phyloP scores from a whole-genome alignment of 2,329 filamentous ascomycete genomes.

The Talaromyces sp. region DNA sequence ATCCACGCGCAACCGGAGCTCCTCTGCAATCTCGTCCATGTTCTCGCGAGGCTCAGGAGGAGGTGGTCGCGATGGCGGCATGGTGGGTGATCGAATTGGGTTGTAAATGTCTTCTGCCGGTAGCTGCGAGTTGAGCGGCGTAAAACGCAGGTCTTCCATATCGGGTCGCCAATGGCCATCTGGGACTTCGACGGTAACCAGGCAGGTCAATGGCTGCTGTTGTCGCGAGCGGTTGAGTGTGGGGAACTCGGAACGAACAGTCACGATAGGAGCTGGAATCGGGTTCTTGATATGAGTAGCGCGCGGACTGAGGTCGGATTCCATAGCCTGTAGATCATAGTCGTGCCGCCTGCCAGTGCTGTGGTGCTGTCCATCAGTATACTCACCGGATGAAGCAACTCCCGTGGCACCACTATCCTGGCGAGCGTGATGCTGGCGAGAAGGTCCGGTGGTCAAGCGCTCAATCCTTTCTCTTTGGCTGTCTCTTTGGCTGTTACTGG shows the following conservation, averaged over 20 bases:
- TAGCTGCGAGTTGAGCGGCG: constrained; percentile 47
- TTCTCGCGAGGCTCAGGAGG: constrained; percentile 73
- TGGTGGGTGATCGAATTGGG: constrained; percentile 42
- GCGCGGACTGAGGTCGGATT: constrained; percentile 72
- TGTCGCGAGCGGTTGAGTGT: constrained; percentile 87
- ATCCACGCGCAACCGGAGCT: constrained; percentile 79
- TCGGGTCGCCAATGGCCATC: constrained; percentile 88
- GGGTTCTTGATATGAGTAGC: constrained; percentile 68
- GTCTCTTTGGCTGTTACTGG: constrained; percentile 34
- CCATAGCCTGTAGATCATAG: constrained; percentile 95
- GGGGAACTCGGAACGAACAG: constrained; percentile 92
- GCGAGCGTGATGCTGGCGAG: constrained; percentile 55
- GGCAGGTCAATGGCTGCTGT: constrained; percentile 89
- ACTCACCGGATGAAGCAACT: constrained; percentile 69
- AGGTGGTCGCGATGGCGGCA: constrained; percentile 53
- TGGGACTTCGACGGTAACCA: constrained; percentile 89
- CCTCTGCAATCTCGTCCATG: constrained; percentile 78
- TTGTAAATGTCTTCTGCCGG: constrained; percentile 51
- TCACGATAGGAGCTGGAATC: constrained; percentile 87
- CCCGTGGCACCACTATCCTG: constrained; percentile 77
- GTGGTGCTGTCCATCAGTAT: constrained; percentile 68
- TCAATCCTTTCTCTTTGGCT: constrained; percentile 44
- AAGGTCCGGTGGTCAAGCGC: constrained; percentile 32
- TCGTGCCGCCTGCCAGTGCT: constrained; percentile 72
- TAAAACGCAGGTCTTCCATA: constrained; percentile 66